Evolutionary conservation across 2,329 filamentous ascomycete species (phyloP).

Genomic region (Waltergamsia citrina): DNA sequence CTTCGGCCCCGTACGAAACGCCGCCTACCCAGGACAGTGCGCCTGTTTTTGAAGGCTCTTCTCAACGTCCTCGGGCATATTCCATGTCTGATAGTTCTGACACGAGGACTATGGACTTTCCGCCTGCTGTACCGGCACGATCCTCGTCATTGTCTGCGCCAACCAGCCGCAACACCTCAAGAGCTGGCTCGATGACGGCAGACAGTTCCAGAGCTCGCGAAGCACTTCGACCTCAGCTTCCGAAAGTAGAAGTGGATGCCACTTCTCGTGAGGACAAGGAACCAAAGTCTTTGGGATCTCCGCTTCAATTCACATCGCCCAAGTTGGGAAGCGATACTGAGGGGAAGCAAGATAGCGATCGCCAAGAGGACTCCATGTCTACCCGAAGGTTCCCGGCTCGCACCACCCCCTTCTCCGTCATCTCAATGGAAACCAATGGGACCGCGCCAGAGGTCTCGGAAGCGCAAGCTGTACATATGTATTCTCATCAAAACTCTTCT

Average conservation of each 20-base stretch:
- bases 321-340: conserved; percentile 3
- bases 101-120: conserved; percentile 49
- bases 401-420: conserved; percentile 53
- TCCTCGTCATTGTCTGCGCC: conserved; percentile 54
- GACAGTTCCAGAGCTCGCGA: conserved; percentile 51
- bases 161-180: conserved; percentile 47
- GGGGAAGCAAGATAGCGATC: conserved; percentile 25
- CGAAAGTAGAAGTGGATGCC: too few relatives aligned
- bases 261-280: too few relatives aligned
- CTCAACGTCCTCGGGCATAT: conserved; percentile 28
- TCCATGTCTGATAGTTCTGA: conserved; percentile 42
- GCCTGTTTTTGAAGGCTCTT: conserved; percentile 30
- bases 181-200: conserved; percentile 45
- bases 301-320: conserved; percentile 2
- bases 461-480: conserved; percentile 52
- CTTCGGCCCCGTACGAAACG: conserved; percentile 33
- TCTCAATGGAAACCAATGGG: conserved; percentile 50
- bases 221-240: too few relatives aligned
- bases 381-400: conserved; percentile 43
- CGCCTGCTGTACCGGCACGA: conserved; percentile 45
- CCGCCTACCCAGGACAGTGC: conserved; percentile 23
- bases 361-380: conserved; percentile 43
- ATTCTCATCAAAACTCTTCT: conserved; percentile 55
- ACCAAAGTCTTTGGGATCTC: too few relatives aligned
- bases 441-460: conserved; percentile 56